Percentiles rank a stretch among this genome's conserved stretches.
Conservation (phyloP, 2,329 filamentous ascomycete species). For the Diplodia seriata region DNA sequence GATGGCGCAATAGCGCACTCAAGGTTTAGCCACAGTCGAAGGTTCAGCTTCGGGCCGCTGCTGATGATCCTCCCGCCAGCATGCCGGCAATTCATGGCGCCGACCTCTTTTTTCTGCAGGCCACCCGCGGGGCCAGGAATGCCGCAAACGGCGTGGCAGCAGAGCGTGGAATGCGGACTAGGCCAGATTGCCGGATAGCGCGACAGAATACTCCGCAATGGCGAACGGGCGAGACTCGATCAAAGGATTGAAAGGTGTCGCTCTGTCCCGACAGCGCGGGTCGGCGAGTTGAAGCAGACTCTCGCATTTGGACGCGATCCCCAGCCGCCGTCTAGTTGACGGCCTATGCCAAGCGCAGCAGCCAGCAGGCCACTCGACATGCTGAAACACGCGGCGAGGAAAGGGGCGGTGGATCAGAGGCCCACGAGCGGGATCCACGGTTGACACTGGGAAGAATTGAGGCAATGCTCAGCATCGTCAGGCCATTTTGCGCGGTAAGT, state of each 20-base stretch:
- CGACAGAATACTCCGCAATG: not conserved
- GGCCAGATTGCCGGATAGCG: not conserved
- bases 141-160: slow-evolving; percentile 33
- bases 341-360: slow-evolving; percentile 25
- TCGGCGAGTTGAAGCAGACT: slow-evolving; percentile 3
- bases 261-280: slow-evolving; percentile 2
- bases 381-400: slow-evolving; percentile 18
- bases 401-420: slow-evolving; percentile 27
- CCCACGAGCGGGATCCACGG: slow-evolving; percentile 28
- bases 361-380: slow-evolving; percentile 8
- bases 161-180: slow-evolving; percentile 30
- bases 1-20: slow-evolving; percentile 21
- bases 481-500: slow-evolving; percentile 9
- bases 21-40: slow-evolving; percentile 25
- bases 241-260: slow-evolving; percentile 22
- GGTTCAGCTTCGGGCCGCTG: slow-evolving; percentile 26
- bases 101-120: slow-evolving; percentile 31
- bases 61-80: slow-evolving; percentile 27
- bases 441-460: slow-evolving; percentile 12
- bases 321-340: slow-evolving; percentile 1
- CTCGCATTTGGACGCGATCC: not conserved
- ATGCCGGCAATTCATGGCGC: slow-evolving; percentile 22
- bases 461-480: slow-evolving; percentile 27
- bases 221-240: slow-evolving; percentile 19
- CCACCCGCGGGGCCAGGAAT: slow-evolving; percentile 24